Evolutionary conservation across 306 rosid species (phyloP).

Genomic region (Quercus ilex): DNA sequence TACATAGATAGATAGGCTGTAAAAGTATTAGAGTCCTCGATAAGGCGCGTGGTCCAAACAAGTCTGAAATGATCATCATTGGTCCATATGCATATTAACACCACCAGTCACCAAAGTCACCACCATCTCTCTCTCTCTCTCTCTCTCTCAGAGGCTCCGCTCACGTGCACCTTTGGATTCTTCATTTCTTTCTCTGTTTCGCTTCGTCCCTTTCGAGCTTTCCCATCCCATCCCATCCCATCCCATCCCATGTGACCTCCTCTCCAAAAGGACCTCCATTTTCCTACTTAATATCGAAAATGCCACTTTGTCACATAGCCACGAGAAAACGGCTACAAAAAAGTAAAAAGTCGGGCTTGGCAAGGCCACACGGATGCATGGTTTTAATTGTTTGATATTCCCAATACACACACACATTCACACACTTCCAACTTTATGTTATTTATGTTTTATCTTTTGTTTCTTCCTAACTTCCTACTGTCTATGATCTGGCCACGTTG

Average conservation of each 20-base stretch:
- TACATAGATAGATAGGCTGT: neutral
- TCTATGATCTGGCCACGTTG: slow-evolving; percentile 8
- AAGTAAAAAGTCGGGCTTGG: neutral
- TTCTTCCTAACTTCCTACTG: neutral
- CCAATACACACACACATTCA: slow-evolving; percentile 1
- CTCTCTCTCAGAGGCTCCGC: neutral
- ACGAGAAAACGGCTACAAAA: slow-evolving; percentile 10
- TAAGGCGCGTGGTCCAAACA: neutral
- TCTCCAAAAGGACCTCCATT: slow-evolving; percentile 20
- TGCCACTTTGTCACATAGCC: slow-evolving; percentile 18
- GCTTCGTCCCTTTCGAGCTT: slow-evolving; percentile 10
- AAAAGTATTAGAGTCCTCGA: neutral
- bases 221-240: slow-evolving; percentile 32
- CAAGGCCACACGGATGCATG: slow-evolving; percentile 8
- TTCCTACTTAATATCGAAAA: slow-evolving; percentile 17
- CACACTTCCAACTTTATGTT: neutral
- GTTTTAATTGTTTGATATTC: slow-evolving; percentile 20
- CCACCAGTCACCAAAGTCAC: neutral
- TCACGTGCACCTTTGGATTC: slow-evolving; percentile 41
- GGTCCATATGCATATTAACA: neutral
- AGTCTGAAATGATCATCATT: neutral
- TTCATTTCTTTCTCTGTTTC: slow-evolving; percentile 7
- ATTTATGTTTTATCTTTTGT: neutral
- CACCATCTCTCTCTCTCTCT: slow-evolving; percentile 3
- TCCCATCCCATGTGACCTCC: slow-evolving; percentile 41